Percentiles rank a stretch among this genome's conserved stretches.
Conservation (phyloP, 2,329 filamentous ascomycete genomes). For the Diatrype stigma region DNA sequence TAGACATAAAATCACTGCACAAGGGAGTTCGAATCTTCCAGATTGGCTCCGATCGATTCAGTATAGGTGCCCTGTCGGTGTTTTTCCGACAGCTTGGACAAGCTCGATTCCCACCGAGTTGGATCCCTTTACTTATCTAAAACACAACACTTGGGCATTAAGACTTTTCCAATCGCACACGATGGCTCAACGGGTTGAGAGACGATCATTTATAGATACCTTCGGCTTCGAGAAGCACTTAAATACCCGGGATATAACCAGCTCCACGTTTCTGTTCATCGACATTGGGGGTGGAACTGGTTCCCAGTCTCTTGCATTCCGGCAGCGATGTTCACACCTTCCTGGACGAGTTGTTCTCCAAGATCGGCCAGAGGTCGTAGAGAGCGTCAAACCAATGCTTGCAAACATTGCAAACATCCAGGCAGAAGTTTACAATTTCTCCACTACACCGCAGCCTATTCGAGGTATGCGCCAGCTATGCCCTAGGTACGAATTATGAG, state of each 20-base stretch:
- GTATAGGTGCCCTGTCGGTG: too few species aligned
- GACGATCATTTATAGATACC: slow-evolving; percentile 3
- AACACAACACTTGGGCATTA: not conserved
- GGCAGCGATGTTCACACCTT: slow-evolving; percentile 3
- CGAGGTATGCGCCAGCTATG: slow-evolving; percentile 7
- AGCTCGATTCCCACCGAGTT: too few species aligned
- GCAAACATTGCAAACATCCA: slow-evolving; percentile 3
- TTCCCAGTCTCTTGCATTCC: slow-evolving; percentile 1
- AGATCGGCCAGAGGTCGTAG: slow-evolving; percentile 1
- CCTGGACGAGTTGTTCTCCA: slow-evolving; percentile 4
- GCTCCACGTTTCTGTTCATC: slow-evolving; percentile 5
- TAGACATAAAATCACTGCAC: not conserved
- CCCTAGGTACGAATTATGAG: not conserved
- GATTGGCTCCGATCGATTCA: too few species aligned
- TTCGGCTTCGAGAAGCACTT: slow-evolving; percentile 1
- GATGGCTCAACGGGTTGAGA: not conserved
- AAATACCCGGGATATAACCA: not conserved
- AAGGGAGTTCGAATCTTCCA: too few species aligned
- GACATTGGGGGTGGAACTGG: slow-evolving; percentile 3
- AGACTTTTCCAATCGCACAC: not conserved
- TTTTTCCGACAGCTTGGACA: too few species aligned
- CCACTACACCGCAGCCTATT: slow-evolving; percentile 4
- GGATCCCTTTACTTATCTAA: too few species aligned
- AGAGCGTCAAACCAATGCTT: slow-evolving; percentile 1
- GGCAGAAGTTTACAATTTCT: slow-evolving; percentile 4